Base-by-base conservation (phyloP, 345 rosid species). In the Hibiscus mutabilis region DNA sequence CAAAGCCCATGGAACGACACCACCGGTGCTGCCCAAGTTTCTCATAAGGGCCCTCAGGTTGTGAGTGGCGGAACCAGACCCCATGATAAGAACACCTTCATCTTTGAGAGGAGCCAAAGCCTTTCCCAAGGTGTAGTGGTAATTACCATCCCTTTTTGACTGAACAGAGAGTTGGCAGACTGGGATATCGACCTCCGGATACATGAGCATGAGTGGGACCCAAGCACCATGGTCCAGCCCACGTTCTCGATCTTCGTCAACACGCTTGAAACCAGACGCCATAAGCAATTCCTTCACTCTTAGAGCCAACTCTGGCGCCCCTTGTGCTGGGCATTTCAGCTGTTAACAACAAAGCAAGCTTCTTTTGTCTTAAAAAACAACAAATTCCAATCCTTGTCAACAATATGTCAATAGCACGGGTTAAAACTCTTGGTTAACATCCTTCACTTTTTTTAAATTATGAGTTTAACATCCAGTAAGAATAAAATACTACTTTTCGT, bases 221-320 rank as follows among this genome's bases (percentile, higher is more conserved):
- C 99, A 95, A 19, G 98, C 94, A 7, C 99, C 99, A 60, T 95
- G 99, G 78, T 95, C 99, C 49, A 95, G 84, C 47, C 99, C 98
- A 3, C 96, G 86, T 33, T 81, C 74, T 37, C 57, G 80, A 66
- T 92, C 98, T 80, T 83, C 94, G 33, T 81, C 63, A 6, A 92
- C 94, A 4, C 73, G 85, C 31, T 80, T 69, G 78, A 89, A 76
- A 13, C 90, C 92, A 27, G 88, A 81, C 1, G n/a, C 77, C 68
- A 75, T 58, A 2, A 95, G 78, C 81, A 95, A 69, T 64, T 92
- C 87, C 79, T 84, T 95, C 22, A 95, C 98, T 74, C 84, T 86
- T 72, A 83, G 85, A 0, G 90, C 99, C 76, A 95, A 69, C 60
- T 79, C 90, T 6, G 92, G 91, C 0, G 99, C 93, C 71, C 99